Percentiles rank a stretch among this genome's conserved stretches.
phyloP scores from a whole-genome alignment of 2,329 filamentous ascomycete genomes.

The Simplicillium aogashimaense region DNA sequence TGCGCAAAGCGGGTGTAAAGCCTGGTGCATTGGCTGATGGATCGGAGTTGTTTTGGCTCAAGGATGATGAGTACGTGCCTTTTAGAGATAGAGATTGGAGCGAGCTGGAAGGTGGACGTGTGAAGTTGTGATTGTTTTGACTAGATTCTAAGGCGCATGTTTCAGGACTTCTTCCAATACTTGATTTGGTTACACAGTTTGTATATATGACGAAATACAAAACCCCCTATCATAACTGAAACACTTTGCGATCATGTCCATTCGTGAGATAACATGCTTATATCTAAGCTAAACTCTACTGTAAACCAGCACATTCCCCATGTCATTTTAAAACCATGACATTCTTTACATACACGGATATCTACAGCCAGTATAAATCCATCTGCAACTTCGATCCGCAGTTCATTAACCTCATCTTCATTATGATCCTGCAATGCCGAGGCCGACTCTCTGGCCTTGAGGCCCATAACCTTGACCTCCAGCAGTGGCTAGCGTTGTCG shows the following conservation, averaged over 20 bases:
- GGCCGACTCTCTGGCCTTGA: slow-evolving; percentile 31
- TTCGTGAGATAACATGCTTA: too few relatives aligned
- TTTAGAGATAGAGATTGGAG: slow-evolving; percentile 64
- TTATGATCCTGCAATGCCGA: slow-evolving; percentile 40
- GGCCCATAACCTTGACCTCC: slow-evolving; percentile 16
- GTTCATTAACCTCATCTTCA: too few relatives aligned
- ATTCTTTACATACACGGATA: neutral
- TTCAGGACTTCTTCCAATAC: neutral
- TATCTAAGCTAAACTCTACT: too few relatives aligned
- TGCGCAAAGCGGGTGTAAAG: slow-evolving; percentile 67
- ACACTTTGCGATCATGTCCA: too few relatives aligned
- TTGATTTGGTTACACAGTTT: too few relatives aligned
- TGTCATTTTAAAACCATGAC: too few relatives aligned
- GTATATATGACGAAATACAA: too few relatives aligned
- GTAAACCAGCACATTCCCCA: too few relatives aligned
- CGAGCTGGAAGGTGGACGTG: slow-evolving; percentile 52
- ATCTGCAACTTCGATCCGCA: neutral
- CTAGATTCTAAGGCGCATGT: neutral
- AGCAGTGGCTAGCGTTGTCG: slow-evolving; percentile 19
- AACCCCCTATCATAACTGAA: too few relatives aligned
- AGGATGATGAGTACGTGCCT: slow-evolving; percentile 52
- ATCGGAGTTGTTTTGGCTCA: slow-evolving; percentile 55
- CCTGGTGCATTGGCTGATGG: slow-evolving; percentile 26
- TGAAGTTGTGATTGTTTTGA: slow-evolving; percentile 49
- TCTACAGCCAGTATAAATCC: slow-evolving; percentile 3